Base-by-base conservation (phyloP, 2,329 filamentous ascomycete species). In the Fusarium azukiicola region DNA sequence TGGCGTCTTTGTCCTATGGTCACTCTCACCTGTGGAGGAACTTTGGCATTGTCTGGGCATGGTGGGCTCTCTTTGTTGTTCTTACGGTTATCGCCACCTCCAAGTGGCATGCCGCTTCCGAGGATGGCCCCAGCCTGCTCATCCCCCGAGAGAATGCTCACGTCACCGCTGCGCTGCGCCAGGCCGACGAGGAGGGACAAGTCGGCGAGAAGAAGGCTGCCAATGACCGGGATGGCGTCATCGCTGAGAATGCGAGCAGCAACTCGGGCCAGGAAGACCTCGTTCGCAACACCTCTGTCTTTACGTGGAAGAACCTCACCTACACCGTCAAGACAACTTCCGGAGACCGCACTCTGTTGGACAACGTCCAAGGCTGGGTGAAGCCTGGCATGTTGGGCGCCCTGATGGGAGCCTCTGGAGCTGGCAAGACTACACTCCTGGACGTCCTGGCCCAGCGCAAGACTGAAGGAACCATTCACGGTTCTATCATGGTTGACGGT, bases 341-440 rank as follows among this genome's bases (percentile, higher is more conserved):
- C 2, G 92, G 92, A 6, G 89, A 96, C 91, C 93, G 95, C 13
- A 89, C 92, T 17, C 93, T 98, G 73, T 89, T 98, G 12, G 94
- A 98, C 77, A 92, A 97, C 72, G 95, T 98, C 2, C 93, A 97
- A 79, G 96, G 96, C 5, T 98, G 95, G 93, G 95, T 97, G 71
- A 96, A 96, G 85, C 96, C 96, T 2, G 96, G 96, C 61, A 96
- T 94, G 78, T 87, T 97, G 27, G 96, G 94, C 5, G 96, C 95
- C 8, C 89, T 97, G n/a, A 96, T 97, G 96, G 95, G 96, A 81
- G 93, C 95, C 4, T 96, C 94, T 16, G 96, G 96, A 79, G 96
- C 96, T 21, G 96, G 96, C 68, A 98, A 98, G 87, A 98, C 96
- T 0, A 98, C 96, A 0, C 91, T 98, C 5, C 89, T 98, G 11